A percentile compares a stretch with the other conserved stretches of the same genome.
These are phyloP conservation scores for Hortiboletus campestris DNA, from an alignment of 768 basidiomycete genomes.

Conservation along the genomic window DNA sequence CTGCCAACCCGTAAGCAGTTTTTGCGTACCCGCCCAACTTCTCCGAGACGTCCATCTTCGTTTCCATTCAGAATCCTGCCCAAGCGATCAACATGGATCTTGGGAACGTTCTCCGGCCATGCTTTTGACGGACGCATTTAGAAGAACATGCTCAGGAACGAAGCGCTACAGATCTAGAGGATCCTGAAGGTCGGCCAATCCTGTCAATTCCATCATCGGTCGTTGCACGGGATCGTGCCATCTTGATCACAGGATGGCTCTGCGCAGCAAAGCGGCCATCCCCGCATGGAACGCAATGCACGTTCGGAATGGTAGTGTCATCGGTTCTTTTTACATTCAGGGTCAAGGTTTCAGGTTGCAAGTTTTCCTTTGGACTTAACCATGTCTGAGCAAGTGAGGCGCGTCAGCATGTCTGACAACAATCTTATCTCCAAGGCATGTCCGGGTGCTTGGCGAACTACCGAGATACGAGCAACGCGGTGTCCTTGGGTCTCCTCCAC, in stretches of 20 bases:
- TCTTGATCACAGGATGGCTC: slow-evolving; percentile 19
- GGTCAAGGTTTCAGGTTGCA: slow-evolving; percentile 16
- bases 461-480: slow-evolving; percentile 25
- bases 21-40: background rate
- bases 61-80: slow-evolving; percentile 2
- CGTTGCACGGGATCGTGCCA: slow-evolving; percentile 18
- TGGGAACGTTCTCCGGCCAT: slow-evolving; percentile 11
- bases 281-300: slow-evolving; percentile 2
- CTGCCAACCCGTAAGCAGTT: background rate
- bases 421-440: slow-evolving; percentile 16
- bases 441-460: slow-evolving; percentile 16
- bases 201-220: slow-evolving; percentile 13
- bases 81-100: slow-evolving; percentile 8
- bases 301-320: background rate
- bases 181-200: slow-evolving; percentile 19
- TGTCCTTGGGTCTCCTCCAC: slow-evolving; percentile 31
- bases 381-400: slow-evolving; percentile 17
- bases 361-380: slow-evolving; percentile 10
- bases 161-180: slow-evolving; percentile 13
- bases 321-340: slow-evolving; percentile 14
- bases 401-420: slow-evolving; percentile 22
- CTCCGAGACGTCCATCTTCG: background rate
- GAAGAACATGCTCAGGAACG: slow-evolving; percentile 11
- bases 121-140: background rate
- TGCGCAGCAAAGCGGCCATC: background rate